Percentiles rank a stretch among this genome's conserved stretches.
These are phyloP conservation scores for Dipteronia sinensis DNA, from an alignment of 345 rosid genomes.

Conservation along the genomic window DNA sequence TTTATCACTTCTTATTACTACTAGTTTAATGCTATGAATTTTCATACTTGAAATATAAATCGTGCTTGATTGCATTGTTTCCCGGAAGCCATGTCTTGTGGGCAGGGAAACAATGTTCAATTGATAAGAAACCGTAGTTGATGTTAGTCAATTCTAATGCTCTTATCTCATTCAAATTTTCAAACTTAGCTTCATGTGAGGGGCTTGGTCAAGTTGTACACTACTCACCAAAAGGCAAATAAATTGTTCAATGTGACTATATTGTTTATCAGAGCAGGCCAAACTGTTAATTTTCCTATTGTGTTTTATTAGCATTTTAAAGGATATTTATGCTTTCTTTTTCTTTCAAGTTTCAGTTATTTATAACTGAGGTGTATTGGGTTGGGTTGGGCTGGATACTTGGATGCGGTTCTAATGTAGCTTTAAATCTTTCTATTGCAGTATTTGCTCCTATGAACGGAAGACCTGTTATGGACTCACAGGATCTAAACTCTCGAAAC, in stretches of 20 bases:
- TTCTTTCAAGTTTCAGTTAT: background rate
- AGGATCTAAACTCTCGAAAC: conserved; percentile 33
- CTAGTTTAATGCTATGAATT: background rate
- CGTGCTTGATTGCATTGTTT: background rate
- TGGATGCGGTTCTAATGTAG: conserved; percentile 16
- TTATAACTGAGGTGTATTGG: background rate
- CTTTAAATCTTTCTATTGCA: conserved; percentile 32
- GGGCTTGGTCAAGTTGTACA: background rate
- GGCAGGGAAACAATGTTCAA: too few species aligned
- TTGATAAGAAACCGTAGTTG: too few species aligned
- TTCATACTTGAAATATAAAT: background rate
- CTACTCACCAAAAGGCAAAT: background rate
- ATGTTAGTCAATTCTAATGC: too few species aligned
- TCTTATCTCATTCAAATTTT: too few species aligned
- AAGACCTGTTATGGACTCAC: conserved; percentile 29
- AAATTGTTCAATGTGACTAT: background rate
- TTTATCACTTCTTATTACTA: background rate
- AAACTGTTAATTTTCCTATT: background rate
- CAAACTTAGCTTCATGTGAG: background rate
- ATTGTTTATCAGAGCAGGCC: background rate
- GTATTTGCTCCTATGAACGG: conserved; percentile 85
- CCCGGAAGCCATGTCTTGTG: too few species aligned
- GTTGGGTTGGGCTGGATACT: too few species aligned
- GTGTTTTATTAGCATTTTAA: background rate
- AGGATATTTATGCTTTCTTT: background rate